Conservation (phyloP, 257 asterid species). For the Nyctanthes arbortristis region DNA sequence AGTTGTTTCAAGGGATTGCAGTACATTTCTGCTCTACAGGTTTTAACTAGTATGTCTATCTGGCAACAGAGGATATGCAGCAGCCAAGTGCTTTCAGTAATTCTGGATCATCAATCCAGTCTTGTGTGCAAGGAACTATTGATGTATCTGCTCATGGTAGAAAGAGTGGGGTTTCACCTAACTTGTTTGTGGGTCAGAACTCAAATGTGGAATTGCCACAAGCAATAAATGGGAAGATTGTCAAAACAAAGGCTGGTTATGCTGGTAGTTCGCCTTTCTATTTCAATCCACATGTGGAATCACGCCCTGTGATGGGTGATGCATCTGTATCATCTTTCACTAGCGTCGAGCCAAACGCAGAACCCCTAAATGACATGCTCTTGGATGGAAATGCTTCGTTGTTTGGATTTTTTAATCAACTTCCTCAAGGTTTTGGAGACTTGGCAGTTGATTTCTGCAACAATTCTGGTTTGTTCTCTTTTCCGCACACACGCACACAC, state of each 20-base stretch:
- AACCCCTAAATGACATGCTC: slow-evolving; percentile 52
- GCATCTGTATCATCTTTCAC: slow-evolving; percentile 65
- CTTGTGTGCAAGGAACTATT: slow-evolving; percentile 45
- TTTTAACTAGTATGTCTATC: slow-evolving; percentile 21
- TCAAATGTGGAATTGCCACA: slow-evolving; percentile 50
- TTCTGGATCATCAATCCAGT: slow-evolving; percentile 47
- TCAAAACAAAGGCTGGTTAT: slow-evolving; percentile 58
- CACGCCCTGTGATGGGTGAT: slow-evolving; percentile 62
- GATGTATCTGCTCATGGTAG: slow-evolving; percentile 43
- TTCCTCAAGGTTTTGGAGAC: slow-evolving; percentile 52
- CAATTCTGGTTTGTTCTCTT: slow-evolving; percentile 52
- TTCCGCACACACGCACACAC: slow-evolving; percentile 1
- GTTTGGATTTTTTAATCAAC: slow-evolving; percentile 58
- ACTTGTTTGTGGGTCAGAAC: slow-evolving; percentile 54
- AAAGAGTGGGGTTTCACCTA: slow-evolving; percentile 45
- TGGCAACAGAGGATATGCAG: slow-evolving; percentile 50
- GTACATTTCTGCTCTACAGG: slow-evolving; percentile 7
- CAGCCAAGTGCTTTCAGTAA: slow-evolving; percentile 40
- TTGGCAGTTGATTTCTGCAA: slow-evolving; percentile 52
- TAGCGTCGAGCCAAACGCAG: slow-evolving; percentile 62
- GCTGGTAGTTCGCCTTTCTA: slow-evolving; percentile 57
- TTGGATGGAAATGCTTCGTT: slow-evolving; percentile 62
- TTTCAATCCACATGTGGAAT: slow-evolving; percentile 56
- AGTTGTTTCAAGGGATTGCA: slow-evolving; percentile 1
- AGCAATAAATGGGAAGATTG: slow-evolving; percentile 48